These are phyloP conservation scores for Skeletonema costatum DNA, from an alignment of 108 stramenopile species.

Conservation along the genomic window DNA sequence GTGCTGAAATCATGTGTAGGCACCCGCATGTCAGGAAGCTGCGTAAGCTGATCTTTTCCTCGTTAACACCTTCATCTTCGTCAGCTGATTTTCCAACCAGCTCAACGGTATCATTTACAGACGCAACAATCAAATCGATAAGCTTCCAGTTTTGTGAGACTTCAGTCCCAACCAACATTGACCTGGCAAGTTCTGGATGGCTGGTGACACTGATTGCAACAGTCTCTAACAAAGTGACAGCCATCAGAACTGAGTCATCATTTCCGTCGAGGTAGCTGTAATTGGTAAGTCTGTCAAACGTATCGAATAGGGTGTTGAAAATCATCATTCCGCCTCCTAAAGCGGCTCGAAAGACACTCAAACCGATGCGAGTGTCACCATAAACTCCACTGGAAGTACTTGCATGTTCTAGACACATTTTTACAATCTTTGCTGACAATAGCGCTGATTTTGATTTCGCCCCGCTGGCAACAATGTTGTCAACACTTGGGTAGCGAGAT, in stretches of 20 bases:
- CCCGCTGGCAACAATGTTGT: background rate
- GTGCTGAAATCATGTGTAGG: slow-evolving; percentile 27
- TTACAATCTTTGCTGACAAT: slow-evolving; percentile 40
- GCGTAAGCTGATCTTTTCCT: slow-evolving; percentile 20
- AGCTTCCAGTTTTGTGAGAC: slow-evolving; percentile 23
- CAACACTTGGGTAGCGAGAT: slow-evolving; percentile 22
- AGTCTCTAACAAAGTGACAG: slow-evolving; percentile 25
- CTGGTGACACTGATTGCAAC: slow-evolving; percentile 18
- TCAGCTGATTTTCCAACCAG: background rate
- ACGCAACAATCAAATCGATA: slow-evolving; percentile 20
- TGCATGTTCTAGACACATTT: slow-evolving; percentile 35
- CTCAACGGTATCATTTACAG: slow-evolving; percentile 7
- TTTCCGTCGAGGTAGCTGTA: background rate
- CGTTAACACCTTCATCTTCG: slow-evolving; percentile 16
- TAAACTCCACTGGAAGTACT: background rate
- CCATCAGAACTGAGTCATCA: slow-evolving; percentile 7
- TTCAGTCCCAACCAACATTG: slow-evolving; percentile 16
- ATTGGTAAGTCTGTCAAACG: slow-evolving; percentile 8
- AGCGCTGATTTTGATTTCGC: slow-evolving; percentile 11
- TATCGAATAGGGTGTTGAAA: slow-evolving; percentile 3
- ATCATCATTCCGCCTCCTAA: slow-evolving; percentile 13
- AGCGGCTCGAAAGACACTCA: slow-evolving; percentile 19
- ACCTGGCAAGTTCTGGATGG: slow-evolving; percentile 33
- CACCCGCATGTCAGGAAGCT: slow-evolving; percentile 28
- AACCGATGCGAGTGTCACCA: background rate